Percentiles rank a stretch among this genome's conserved stretches.
Evolutionary conservation across 2,329 filamentous ascomycete species (phyloP).

Genomic region (Paecilomyces sp.): DNA sequence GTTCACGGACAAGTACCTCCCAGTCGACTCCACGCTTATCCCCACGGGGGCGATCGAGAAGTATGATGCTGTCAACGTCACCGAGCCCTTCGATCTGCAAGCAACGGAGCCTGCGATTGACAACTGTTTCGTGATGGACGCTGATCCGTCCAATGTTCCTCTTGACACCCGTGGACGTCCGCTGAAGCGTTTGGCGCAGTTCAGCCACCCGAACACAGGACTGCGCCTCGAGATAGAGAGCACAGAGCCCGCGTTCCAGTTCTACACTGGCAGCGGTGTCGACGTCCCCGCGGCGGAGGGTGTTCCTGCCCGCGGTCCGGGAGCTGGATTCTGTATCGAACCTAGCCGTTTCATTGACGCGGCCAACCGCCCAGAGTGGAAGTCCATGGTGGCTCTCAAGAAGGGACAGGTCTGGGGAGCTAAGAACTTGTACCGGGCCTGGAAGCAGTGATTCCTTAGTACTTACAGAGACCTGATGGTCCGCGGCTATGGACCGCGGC

Average conservation of each 20-base stretch:
- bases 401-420: conserved; percentile 78
- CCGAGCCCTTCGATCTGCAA: conserved; percentile 66
- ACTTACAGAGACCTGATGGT: not conserved
- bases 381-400: conserved; percentile 68
- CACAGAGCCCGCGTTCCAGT: conserved; percentile 94
- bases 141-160: conserved; percentile 51
- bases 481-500: not conserved
- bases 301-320: conserved; percentile 55
- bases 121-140: conserved; percentile 78
- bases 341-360: conserved; percentile 88
- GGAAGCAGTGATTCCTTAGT: conserved; percentile 51
- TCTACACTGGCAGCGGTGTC: conserved; percentile 86
- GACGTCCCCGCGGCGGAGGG: conserved; percentile 60
- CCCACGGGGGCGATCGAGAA: conserved; percentile 64
- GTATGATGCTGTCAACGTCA: conserved; percentile 55
- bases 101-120: conserved; percentile 69
- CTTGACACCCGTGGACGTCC: conserved; percentile 60
- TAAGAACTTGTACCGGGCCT: conserved; percentile 75
- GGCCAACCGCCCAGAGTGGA: conserved; percentile 74
- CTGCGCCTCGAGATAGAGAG: conserved; percentile 81
- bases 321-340: conserved; percentile 85
- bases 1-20: conserved; percentile 59
- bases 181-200: conserved; percentile 60
- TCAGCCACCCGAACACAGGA: conserved; percentile 65
- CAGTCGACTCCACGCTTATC: conserved; percentile 65